These are phyloP conservation scores for Hericium coralloides DNA, from an alignment of 768 basidiomycete genomes.

Conservation along the genomic window DNA sequence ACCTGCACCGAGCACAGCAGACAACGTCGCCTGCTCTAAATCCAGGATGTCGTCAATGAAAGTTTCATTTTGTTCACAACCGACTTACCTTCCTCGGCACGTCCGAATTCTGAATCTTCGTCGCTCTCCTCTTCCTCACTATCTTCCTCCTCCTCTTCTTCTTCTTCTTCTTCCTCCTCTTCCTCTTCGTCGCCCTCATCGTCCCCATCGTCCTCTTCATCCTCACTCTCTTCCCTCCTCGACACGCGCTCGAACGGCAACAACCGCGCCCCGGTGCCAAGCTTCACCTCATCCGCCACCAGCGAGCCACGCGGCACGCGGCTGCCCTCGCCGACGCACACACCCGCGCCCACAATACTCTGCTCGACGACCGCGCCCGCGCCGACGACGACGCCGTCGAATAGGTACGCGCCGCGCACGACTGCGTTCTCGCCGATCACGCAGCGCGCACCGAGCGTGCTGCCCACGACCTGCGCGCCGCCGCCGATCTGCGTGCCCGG, in stretches of 20 bases:
- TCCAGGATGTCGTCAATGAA: not conserved
- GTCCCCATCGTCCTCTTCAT: conserved; percentile 15
- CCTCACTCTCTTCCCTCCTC: conserved; percentile 12
- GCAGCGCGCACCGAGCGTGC: conserved; percentile 74
- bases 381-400: conserved; percentile 68
- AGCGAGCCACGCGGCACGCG: conserved; percentile 68
- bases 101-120: conserved; percentile 49
- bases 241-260: conserved; percentile 68
- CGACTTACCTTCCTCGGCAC: conserved; percentile 54
- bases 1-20: conserved; percentile 49
- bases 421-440: conserved; percentile 60
- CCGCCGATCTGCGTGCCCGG: conserved; percentile 59
- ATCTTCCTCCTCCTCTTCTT: not conserved
- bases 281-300: conserved; percentile 69
- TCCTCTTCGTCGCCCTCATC: conserved; percentile 56
- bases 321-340: conserved; percentile 59
- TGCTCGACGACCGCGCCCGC: conserved; percentile 62
- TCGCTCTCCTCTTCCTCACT: conserved; percentile 10
- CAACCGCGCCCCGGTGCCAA: conserved; percentile 67
- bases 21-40: conserved; percentile 41
- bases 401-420: conserved; percentile 74
- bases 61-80: no score
- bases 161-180: conserved; percentile 29
- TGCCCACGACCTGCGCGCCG: conserved; percentile 54
- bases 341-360: conserved; percentile 76